Conservation (phyloP, 345 rosid species). For the Rhodamnia argentea region DNA sequence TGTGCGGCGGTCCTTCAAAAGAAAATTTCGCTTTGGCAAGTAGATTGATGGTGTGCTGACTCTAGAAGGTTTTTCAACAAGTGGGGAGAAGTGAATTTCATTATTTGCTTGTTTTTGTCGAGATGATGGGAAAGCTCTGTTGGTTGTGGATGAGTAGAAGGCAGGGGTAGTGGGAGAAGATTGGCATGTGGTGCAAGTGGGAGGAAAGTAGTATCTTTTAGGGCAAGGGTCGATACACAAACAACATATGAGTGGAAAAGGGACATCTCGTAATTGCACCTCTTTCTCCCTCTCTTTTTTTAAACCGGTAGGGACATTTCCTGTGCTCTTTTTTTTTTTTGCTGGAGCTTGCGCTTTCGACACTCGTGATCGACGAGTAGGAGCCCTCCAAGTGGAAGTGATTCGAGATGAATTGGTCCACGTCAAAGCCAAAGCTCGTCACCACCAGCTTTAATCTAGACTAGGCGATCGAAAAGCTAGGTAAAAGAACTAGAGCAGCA, state of each 20-base stretch:
- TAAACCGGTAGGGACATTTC: not conserved
- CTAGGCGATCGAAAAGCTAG: not conserved
- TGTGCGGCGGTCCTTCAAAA: not conserved
- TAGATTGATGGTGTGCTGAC: not conserved
- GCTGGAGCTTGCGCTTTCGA: not conserved
- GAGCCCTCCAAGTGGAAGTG: not conserved
- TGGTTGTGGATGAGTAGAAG: not conserved
- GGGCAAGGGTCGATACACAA: not conserved
- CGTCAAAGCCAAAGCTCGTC: not conserved
- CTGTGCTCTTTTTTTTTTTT: not conserved
- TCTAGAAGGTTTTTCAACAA: not conserved
- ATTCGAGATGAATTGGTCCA: not conserved
- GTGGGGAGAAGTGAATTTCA: not conserved
- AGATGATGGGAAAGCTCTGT: not conserved
- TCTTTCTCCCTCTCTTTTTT: not conserved
- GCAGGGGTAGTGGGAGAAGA: not conserved
- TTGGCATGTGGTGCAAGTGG: not conserved
- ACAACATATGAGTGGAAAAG: not conserved
- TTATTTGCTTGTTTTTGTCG: not conserved
- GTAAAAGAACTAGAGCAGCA: not conserved
- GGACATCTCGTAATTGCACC: not conserved
- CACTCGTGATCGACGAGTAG: not conserved
- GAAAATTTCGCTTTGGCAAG: not conserved
- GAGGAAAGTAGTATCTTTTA: not conserved
- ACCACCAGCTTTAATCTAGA: not conserved